A percentile compares a stretch with the other conserved stretches of the same genome.
phyloP scores from a whole-genome alignment of 2,329 filamentous ascomycete genomes.

The Clarireedia hainanense region DNA sequence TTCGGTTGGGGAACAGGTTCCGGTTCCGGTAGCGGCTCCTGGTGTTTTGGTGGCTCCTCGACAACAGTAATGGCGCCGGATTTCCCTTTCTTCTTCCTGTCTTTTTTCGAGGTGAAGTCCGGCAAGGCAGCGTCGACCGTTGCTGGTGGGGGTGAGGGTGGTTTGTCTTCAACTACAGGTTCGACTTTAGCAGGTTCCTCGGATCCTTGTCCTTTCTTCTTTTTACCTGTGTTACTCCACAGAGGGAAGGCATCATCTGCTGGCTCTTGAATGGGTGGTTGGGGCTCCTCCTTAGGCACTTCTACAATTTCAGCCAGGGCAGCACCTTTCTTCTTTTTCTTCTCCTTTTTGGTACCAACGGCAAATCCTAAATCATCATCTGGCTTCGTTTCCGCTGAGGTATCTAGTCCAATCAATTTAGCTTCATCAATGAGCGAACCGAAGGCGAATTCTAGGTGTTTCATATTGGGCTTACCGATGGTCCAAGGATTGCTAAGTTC shows the following conservation, averaged over 20 bases:
- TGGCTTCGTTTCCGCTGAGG: conserved; percentile 27
- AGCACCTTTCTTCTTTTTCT: conserved; percentile 37
- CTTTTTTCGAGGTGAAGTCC: conserved; percentile 40
- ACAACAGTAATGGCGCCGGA: conserved; percentile 10
- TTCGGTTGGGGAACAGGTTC: conserved; percentile 17
- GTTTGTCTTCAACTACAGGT: conserved; percentile 32
- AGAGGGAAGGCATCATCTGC: conserved; percentile 43
- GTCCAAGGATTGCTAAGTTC: conserved; percentile 44
- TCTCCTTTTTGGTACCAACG: conserved; percentile 34
- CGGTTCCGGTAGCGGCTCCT: conserved; percentile 30
- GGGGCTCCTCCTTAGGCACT: conserved; percentile 15
- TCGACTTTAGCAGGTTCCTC: conserved; percentile 31
- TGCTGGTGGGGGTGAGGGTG: background rate
- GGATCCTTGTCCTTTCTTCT: conserved; percentile 30
- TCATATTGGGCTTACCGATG: conserved; percentile 45
- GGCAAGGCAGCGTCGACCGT: conserved; percentile 12
- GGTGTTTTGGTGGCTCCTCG: conserved; percentile 18
- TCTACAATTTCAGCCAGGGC: conserved; percentile 15
- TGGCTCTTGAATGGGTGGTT: conserved; percentile 20
- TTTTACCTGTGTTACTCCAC: conserved; percentile 42
- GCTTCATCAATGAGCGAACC: conserved; percentile 37
- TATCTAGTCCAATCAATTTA: conserved; percentile 21
- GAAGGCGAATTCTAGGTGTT: conserved; percentile 41
- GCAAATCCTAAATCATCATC: conserved; percentile 33
- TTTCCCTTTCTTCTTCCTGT: conserved; percentile 35